Evolutionary conservation across 768 basidiomycete genomes (phyloP), one percentile per base, ranked within the genome.

Genomic region (Clathrus columnatus): DNA sequence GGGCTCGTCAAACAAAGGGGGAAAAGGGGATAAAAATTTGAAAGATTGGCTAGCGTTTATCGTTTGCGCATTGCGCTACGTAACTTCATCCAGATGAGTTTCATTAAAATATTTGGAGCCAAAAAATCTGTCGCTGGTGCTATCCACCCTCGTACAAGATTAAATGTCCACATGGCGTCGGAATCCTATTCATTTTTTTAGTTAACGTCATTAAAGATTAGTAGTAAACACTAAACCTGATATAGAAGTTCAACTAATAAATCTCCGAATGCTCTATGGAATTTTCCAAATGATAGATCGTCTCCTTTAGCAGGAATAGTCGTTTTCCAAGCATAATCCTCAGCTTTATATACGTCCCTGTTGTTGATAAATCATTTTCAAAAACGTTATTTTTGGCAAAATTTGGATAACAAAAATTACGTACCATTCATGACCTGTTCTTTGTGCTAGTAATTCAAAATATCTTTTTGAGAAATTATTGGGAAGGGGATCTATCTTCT

Each of bases 291-390:
- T 2, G 24, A 18, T 5, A 48, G 43, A 48, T 54, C 45, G 21
- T 62, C 61, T 7, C 61, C 61, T 14, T 49, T 27, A 17, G 50
- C 26, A 16, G 60, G 61, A 6, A 27, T 50, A 14, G 61, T 62
- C 18, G 29, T 57, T 20, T 54, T 42, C 17, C 48, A 50, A 7
- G 44, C 60, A 48, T 62, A 62, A 50, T 61, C 61, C 50, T 28
- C 50, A 41, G 43, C 27, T 29, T 54, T 54, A 29, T 47, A 48
- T 23, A n/a, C 17, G 7, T 46, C 27, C 53, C 53, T 54, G 27
- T 45, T 42, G 32, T 2, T 45, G 17, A 28, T 8, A 46, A 7
- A 20, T 47, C 4, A 28, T 6, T 14, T 14, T 28, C 6, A 4
- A 28, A 2, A 21, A 29, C 10, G 23, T 41, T 41, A 17, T 5